Evolutionary conservation across 164 flowering plant species (phyloP).

Genomic region (Cinnamomum micranthum): DNA sequence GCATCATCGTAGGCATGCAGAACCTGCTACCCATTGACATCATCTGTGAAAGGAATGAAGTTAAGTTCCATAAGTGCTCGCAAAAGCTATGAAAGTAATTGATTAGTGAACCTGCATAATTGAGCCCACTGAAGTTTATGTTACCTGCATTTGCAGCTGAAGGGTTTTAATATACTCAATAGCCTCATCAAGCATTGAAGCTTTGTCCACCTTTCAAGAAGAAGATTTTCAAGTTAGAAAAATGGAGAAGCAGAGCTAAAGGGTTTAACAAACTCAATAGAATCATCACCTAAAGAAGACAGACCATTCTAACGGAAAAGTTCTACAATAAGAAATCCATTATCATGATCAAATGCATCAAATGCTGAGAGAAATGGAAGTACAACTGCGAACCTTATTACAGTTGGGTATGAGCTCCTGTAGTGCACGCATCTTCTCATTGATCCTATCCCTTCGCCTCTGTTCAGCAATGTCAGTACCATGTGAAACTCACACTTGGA

Average conservation of each 20-base stretch:
- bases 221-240: neutral
- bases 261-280: slow-evolving; percentile 83
- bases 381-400: slow-evolving; percentile 61
- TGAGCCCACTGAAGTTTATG: neutral
- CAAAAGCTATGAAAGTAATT: neutral
- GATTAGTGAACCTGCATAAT: neutral
- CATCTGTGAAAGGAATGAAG: slow-evolving; percentile 42
- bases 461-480: slow-evolving; percentile 20
- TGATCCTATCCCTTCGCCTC: slow-evolving; percentile 95
- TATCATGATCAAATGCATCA: neutral
- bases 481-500: neutral
- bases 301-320: neutral
- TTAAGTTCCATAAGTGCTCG: neutral
- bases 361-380: neutral
- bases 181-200: slow-evolving; percentile 98
- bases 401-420: slow-evolving; percentile 98
- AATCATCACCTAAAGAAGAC: slow-evolving; percentile 69
- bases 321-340: neutral
- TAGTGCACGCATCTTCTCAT: slow-evolving; percentile 92
- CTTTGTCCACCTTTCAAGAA: slow-evolving; percentile 72
- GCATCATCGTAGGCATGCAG: slow-evolving; percentile 85
- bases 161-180: slow-evolving; percentile 93
- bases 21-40: slow-evolving; percentile 93
- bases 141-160: slow-evolving; percentile 91
- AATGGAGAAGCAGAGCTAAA: slow-evolving; percentile 46